Evolutionary conservation across 768 basidiomycete species (phyloP).

Genomic region (Phaffia tasmanica): DNA sequence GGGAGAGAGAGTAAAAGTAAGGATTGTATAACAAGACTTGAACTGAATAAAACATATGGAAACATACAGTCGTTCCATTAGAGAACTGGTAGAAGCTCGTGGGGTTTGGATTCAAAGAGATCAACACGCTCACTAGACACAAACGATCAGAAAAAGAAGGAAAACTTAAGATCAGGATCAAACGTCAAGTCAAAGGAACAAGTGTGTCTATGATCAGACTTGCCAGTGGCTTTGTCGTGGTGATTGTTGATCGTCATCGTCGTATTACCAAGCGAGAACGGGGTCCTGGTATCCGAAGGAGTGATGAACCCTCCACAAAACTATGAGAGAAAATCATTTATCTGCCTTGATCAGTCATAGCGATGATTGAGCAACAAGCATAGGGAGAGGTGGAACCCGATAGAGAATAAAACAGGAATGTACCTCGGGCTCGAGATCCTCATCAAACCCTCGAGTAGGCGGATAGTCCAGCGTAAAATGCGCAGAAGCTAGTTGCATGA

Average conservation of each 20-base stretch:
- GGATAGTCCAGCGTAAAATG: constrained; percentile 78
- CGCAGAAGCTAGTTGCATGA: constrained; percentile 43
- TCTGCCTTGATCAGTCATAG: neutral
- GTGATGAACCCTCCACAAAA: constrained; percentile 53
- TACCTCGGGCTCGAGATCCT: constrained; percentile 37
- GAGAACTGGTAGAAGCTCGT: constrained; percentile 16
- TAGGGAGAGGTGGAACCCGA: neutral
- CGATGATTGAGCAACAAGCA: neutral
- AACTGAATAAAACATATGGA: neutral
- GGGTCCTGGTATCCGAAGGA: constrained; percentile 49
- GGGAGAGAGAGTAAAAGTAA: too few species aligned
- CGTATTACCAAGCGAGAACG: constrained; percentile 56
- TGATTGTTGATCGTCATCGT: constrained; percentile 56
- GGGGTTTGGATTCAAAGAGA: constrained; percentile 8
- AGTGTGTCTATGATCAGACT: neutral
- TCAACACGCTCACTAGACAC: constrained; percentile 13
- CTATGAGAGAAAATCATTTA: neutral
- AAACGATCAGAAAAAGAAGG: neutral
- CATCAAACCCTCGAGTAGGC: constrained; percentile 59
- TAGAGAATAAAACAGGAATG: constrained; percentile 24
- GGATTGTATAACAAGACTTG: too few species aligned
- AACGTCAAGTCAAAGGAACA: neutral
- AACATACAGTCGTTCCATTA: constrained; percentile 10
- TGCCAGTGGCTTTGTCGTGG: constrained; percentile 38
- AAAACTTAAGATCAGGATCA: neutral